Evolutionary conservation across 2,329 filamentous ascomycete genomes (phyloP).

Genomic region (Ascocoryne sarcoides): DNA sequence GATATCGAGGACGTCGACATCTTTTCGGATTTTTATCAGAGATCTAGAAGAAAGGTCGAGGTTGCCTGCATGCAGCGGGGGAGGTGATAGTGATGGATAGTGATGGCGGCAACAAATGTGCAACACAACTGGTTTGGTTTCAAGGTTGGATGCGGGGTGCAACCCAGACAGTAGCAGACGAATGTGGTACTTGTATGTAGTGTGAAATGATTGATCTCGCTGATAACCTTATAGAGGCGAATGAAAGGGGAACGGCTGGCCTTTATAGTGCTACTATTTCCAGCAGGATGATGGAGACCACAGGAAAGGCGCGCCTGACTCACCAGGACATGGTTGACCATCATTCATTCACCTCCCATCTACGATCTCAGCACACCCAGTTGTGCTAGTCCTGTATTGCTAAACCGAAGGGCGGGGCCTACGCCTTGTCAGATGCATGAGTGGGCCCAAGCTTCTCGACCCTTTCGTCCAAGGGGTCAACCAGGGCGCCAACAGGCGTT

Average conservation of each 20-base stretch:
- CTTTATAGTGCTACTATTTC: too few relatives aligned
- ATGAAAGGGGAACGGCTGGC: slow-evolving; percentile 3
- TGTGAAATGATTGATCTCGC: too few relatives aligned
- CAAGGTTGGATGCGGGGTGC: background rate
- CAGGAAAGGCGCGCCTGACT: slow-evolving; percentile 15
- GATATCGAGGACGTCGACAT: slow-evolving; percentile 20
- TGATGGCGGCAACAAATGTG: slow-evolving; percentile 5
- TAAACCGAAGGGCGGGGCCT: background rate
- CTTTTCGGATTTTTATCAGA: background rate
- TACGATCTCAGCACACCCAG: too few relatives aligned
- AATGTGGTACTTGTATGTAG: slow-evolving; percentile 2
- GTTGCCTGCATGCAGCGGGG: slow-evolving; percentile 1
- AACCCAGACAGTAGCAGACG: background rate
- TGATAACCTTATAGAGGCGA: background rate
- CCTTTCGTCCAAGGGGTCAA: background rate
- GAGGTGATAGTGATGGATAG: slow-evolving; percentile 3
- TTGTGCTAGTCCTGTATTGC: too few relatives aligned
- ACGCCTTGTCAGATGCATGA: background rate
- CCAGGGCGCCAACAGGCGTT: background rate
- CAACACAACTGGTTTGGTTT: background rate
- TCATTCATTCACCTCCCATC: background rate
- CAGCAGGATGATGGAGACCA: too few relatives aligned
- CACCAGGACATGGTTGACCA: slow-evolving; percentile 9
- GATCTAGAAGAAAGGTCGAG: slow-evolving; percentile 1
- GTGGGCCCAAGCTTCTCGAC: background rate